A percentile compares a stretch with the other conserved stretches of the same genome.
Conservation (phyloP, 805 yeast genomes). For the Grigorovia yakushimaensis region DNA sequence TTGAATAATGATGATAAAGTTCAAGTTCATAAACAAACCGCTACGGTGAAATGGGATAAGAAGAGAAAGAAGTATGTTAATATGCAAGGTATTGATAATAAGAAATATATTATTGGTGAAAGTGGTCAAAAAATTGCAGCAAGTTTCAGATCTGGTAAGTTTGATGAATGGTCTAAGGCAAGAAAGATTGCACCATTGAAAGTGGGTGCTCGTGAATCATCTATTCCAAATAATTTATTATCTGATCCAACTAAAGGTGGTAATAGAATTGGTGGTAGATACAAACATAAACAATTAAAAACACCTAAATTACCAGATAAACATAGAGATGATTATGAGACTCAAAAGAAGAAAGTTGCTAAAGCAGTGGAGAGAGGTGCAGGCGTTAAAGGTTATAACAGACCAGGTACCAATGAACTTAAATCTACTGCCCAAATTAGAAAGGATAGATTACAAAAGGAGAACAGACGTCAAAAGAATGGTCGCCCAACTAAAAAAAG, state of each 20-base stretch:
- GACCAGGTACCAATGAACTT: conserved; percentile 41
- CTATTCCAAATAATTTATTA: conserved; percentile 27
- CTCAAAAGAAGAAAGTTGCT: conserved; percentile 72
- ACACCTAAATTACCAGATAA: conserved; percentile 92
- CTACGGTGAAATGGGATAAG: conserved; percentile 81
- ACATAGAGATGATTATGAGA: conserved; percentile 74
- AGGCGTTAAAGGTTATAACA: conserved; percentile 55
- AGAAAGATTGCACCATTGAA: conserved; percentile 45
- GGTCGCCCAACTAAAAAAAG: conserved; percentile 49
- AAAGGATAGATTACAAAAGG: conserved; percentile 59
- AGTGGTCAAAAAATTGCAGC: conserved; percentile 92
- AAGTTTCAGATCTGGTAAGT: conserved; percentile 79
- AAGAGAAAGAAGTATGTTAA: conserved; percentile 85
- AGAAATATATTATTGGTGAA: conserved; percentile 87
- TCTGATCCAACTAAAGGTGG: conserved; percentile 21
- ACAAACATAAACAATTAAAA: conserved; percentile 60
- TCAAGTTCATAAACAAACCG: conserved; percentile 53
- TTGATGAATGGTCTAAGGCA: conserved; percentile 81
- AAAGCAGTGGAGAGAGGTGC: conserved; percentile 72
- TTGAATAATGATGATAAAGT: conserved; percentile 68
- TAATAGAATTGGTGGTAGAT: conserved; percentile 34
- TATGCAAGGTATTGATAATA: conserved; percentile 59
- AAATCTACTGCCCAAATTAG: conserved; percentile 66
- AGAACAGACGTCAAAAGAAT: conserved; percentile 72
- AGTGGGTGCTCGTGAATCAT: conserved; percentile 46